A percentile compares a stretch with the other conserved stretches of the same genome.
phyloP scores from a whole-genome alignment of 345 rosid species.

The Moringa oleifera region DNA sequence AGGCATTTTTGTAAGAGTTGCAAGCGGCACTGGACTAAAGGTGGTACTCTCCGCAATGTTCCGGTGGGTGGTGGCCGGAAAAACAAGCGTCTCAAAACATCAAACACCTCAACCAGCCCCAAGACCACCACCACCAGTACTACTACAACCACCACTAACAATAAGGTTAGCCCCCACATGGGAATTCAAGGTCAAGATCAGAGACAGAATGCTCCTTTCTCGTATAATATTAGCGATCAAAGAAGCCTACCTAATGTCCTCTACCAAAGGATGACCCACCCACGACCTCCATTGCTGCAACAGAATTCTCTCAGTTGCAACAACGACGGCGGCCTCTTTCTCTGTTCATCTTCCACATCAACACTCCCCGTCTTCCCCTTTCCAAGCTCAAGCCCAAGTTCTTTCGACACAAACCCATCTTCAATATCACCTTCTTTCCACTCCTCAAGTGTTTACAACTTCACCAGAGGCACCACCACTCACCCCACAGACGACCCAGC shows the following conservation, averaged over 20 bases:
- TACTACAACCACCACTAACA: not conserved
- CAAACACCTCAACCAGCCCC: conserved; percentile 11
- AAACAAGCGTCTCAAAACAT: conserved; percentile 49
- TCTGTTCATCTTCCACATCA: conserved; percentile 17
- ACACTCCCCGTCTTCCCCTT: conserved; percentile 19
- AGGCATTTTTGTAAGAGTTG: conserved; percentile 88
- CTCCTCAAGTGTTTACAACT: conserved; percentile 16
- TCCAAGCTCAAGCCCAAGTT: conserved; percentile 18
- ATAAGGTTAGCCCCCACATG: conserved; percentile 15
- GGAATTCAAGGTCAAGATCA: conserved; percentile 22
- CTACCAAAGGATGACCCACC: conserved; percentile 15
- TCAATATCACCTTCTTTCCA: conserved; percentile 29
- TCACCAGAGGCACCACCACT: conserved; percentile 6
- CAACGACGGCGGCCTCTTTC: conserved; percentile 10
- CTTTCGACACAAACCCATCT: conserved; percentile 23
- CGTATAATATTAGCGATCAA: conserved; percentile 19
- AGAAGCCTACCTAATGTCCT: conserved; percentile 18
- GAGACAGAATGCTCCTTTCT: conserved; percentile 20
- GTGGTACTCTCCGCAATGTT: conserved; percentile 82
- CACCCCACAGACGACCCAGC: conserved; percentile 29
- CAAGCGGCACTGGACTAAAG: conserved; percentile 94
- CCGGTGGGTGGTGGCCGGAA: conserved; percentile 90
- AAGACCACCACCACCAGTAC: conserved; percentile 3
- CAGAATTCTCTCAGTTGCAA: conserved; percentile 19
- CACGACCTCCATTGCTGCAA: conserved; percentile 19